A percentile compares a stretch with the other conserved stretches of the same genome.
Conservation (phyloP, 148 eudicot genomes). For the Spergularia marina region DNA sequence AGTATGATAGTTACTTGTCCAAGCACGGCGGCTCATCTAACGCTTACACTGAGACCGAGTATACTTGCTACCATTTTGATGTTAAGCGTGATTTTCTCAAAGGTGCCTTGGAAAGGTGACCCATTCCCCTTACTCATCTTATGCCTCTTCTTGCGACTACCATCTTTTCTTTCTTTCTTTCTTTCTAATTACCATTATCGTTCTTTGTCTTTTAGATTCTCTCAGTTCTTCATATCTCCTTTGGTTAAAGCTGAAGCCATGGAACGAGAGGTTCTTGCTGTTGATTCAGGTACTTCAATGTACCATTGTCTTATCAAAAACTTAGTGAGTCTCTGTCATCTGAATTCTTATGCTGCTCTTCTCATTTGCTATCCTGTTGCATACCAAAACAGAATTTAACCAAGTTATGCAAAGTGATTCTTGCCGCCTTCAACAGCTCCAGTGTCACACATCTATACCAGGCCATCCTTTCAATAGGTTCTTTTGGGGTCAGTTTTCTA, state of each 20-base stretch:
- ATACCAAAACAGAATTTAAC: slow-evolving; percentile 61
- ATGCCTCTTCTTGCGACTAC: not conserved
- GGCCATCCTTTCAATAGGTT: slow-evolving; percentile 81
- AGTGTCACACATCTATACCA: slow-evolving; percentile 76
- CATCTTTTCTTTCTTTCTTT: too few relatives aligned
- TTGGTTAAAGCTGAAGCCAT: slow-evolving; percentile 85
- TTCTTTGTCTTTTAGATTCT: slow-evolving; percentile 47
- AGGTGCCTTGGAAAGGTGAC: slow-evolving; percentile 55
- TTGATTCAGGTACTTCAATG: slow-evolving; percentile 75
- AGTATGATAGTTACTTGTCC: slow-evolving; percentile 96
- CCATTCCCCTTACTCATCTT: not conserved
- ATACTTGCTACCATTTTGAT: slow-evolving; percentile 96
- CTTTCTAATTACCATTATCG: not conserved
- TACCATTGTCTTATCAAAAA: not conserved
- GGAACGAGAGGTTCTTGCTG: slow-evolving; percentile 90
- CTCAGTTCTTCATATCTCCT: slow-evolving; percentile 87
- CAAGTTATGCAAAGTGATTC: slow-evolving; percentile 92
- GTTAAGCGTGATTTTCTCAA: slow-evolving; percentile 82
- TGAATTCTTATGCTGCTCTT: slow-evolving; percentile 7
- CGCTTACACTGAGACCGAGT: slow-evolving; percentile 94
- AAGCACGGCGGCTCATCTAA: slow-evolving; percentile 98
- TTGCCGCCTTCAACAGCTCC: slow-evolving; percentile 94
- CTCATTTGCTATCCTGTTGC: slow-evolving; percentile 11
- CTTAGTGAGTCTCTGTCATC: not conserved
- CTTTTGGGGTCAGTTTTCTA: slow-evolving; percentile 70